Percentiles rank a stretch among this genome's conserved stretches.
These are phyloP conservation scores for Magnusiomyces paraingens DNA, from an alignment of 1,139 yeast genomes.

Conservation along the genomic window DNA sequence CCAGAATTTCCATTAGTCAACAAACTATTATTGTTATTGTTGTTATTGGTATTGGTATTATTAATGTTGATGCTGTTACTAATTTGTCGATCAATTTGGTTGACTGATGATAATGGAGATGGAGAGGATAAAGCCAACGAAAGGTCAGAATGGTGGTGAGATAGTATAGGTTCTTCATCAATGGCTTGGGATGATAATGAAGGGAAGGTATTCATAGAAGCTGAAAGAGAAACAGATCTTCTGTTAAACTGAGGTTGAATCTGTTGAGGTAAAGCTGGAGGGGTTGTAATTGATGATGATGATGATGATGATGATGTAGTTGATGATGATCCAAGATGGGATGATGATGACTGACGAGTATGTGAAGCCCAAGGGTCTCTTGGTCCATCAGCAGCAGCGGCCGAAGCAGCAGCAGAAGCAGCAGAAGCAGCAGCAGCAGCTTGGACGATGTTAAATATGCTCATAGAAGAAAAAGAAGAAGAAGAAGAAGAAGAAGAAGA, in stretches of 20 bases:
- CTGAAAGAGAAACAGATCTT: not conserved
- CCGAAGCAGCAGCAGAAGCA: too few relatives aligned
- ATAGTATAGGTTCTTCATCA: not conserved
- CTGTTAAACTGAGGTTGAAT: not conserved
- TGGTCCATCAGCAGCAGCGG: not conserved
- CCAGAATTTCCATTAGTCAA: not conserved
- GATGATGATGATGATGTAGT: not conserved
- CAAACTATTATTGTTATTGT: not conserved
- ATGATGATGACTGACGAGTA: not conserved
- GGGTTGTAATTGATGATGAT: conserved; percentile 1
- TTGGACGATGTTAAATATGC: too few relatives aligned
- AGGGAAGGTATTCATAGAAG: not conserved
- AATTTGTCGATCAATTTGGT: not conserved
- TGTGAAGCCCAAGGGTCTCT: conserved; percentile 3
- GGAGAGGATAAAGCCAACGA: too few relatives aligned
- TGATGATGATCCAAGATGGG: not conserved
- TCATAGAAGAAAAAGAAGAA: too few relatives aligned
- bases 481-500: too few relatives aligned
- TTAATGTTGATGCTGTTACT: not conserved
- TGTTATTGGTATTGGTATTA: not conserved
- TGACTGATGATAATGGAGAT: not conserved
- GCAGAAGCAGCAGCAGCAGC: not conserved
- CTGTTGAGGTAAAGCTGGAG: not conserved
- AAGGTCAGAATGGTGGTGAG: not conserved
- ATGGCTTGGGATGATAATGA: not conserved